Evolutionary conservation across 192 early-diverging fungal genomes (phyloP), one percentile per base, ranked within the genome.

Genomic region (Coemansia sp.): DNA sequence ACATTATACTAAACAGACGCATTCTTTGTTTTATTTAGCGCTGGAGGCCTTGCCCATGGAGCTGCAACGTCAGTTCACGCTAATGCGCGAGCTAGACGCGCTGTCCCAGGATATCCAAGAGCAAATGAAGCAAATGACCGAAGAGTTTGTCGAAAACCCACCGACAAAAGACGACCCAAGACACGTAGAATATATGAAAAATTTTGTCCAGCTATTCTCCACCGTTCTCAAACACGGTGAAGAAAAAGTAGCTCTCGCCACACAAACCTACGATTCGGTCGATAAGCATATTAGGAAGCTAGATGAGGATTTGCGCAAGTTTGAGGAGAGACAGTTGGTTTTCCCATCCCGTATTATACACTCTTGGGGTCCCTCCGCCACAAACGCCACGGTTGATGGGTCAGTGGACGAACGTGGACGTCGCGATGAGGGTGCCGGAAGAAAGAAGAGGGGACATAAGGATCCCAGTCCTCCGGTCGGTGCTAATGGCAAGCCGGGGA

Each of bases 1-100:
- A 13, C 6, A 3, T 3, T 24, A 29, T 15, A 27, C 31, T 38
- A 38, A 36, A n/a, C 31, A 53, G 24, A 86, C 62, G 64, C 39
- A 39, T 65, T 8, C 15, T 24, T 62, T 39, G 20, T 62, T 20
- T 27, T 91, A n/a, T n/a, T n/a, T n/a, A 90, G 81, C 93, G 41
- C 72, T 94, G 55, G 93, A 94, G 78, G 87, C 92, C 0, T 71
- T 94, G 10, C 93, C 93, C 1, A 73, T 89, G 71, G 93, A 94
- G 66, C 85, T 93, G 18, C 90, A 91, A 61, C 87, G 95, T 38
- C 94, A 95, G 66, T 96, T 98, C 47, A 92, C 95, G 18, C 79
- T 97, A 72, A 97, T 98, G 94, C 88, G 93, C 22, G 95, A 98
- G 80, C 89, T 98, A 18, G 96, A 96, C 75, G 90, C 90, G 24